Conservation (phyloP, 768 basidiomycete genomes). For the Tylopilus sp. region DNA sequence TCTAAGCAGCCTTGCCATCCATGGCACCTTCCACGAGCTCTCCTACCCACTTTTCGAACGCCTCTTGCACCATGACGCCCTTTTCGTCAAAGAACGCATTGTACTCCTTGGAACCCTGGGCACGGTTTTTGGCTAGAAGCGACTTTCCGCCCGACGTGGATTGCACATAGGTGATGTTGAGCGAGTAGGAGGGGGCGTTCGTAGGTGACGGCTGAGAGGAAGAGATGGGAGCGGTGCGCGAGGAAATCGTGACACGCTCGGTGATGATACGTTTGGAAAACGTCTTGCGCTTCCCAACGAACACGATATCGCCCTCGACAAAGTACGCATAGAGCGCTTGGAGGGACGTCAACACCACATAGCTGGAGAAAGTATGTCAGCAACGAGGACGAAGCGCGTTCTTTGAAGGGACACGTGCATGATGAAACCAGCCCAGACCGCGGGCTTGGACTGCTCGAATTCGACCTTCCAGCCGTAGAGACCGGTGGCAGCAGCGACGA, state of each 20-base stretch:
- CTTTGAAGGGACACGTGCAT: slow-evolving; percentile 47
- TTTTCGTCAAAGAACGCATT: slow-evolving; percentile 78
- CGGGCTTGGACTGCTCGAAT: slow-evolving; percentile 86
- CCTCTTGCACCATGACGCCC: slow-evolving; percentile 73
- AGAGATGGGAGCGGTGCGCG: slow-evolving; percentile 54
- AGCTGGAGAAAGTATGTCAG: slow-evolving; percentile 44
- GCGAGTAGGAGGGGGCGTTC: slow-evolving; percentile 61
- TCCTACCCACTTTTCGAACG: slow-evolving; percentile 77
- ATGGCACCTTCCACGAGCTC: slow-evolving; percentile 68
- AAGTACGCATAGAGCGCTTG: slow-evolving; percentile 85
- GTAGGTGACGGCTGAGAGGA: slow-evolving; percentile 26
- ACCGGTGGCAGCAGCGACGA: slow-evolving; percentile 77
- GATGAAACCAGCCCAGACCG: slow-evolving; percentile 74
- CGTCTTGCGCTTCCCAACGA: slow-evolving; percentile 86
- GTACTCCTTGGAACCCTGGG: slow-evolving; percentile 54
- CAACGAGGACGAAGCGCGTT: not conserved
- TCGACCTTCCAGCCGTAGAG: slow-evolving; percentile 83
- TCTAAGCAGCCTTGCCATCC: slow-evolving; percentile 58
- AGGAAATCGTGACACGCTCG: slow-evolving; percentile 79
- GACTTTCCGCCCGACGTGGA: slow-evolving; percentile 86
- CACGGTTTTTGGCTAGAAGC: slow-evolving; percentile 67
- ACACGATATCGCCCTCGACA: slow-evolving; percentile 79
- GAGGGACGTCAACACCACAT: slow-evolving; percentile 64
- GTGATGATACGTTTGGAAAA: slow-evolving; percentile 92
- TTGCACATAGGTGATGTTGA: slow-evolving; percentile 68